Percentiles rank a stretch among this genome's conserved stretches.
These are phyloP conservation scores for Anthracocystis setariae DNA, from an alignment of 1,284 basidiomycete species.

Conservation along the genomic window DNA sequence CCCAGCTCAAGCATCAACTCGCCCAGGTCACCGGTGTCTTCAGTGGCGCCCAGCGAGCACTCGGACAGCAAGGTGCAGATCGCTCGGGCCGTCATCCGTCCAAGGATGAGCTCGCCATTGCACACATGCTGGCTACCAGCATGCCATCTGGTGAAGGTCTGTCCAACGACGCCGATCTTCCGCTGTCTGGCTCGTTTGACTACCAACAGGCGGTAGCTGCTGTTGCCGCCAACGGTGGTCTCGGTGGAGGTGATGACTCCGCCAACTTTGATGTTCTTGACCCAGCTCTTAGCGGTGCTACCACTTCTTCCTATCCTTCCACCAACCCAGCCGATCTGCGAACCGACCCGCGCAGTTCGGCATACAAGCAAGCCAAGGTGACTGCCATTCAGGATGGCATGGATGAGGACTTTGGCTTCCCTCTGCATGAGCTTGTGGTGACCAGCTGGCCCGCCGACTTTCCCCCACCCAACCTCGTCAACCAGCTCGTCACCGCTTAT, in stretches of 20 bases:
- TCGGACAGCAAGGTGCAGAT: conserved; percentile 27
- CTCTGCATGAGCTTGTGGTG: conserved; percentile 51
- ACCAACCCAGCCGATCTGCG: conserved; percentile 28
- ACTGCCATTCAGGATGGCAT: conserved; percentile 39
- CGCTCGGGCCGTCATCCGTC: conserved; percentile 38
- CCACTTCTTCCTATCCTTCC: conserved; percentile 17
- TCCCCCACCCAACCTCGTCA: conserved; percentile 52
- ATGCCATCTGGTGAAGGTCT: conserved; percentile 56
- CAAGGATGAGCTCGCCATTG: conserved; percentile 58
- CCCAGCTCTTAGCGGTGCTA: conserved; percentile 35
- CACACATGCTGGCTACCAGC: conserved; percentile 57
- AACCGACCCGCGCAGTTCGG: conserved; percentile 19
- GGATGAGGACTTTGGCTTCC: conserved; percentile 37
- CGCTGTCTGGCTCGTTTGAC: conserved; percentile 30
- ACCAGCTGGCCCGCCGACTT: conserved; percentile 58
- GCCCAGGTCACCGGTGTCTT: conserved; percentile 47
- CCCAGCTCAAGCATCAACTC: conserved; percentile 43
- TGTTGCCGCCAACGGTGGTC: conserved; percentile 28
- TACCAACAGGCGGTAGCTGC: conserved; percentile 44
- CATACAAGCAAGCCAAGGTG: conserved; percentile 46
- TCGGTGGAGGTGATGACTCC: conserved; percentile 6
- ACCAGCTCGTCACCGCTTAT: conserved; percentile 47
- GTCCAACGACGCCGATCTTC: conserved; percentile 21
- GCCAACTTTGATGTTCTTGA: conserved; percentile 42
- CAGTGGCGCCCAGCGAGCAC: conserved; percentile 19